Evolutionary conservation across 1,284 basidiomycete species (phyloP).

Genomic region (Apiotrichum laibachii): DNA sequence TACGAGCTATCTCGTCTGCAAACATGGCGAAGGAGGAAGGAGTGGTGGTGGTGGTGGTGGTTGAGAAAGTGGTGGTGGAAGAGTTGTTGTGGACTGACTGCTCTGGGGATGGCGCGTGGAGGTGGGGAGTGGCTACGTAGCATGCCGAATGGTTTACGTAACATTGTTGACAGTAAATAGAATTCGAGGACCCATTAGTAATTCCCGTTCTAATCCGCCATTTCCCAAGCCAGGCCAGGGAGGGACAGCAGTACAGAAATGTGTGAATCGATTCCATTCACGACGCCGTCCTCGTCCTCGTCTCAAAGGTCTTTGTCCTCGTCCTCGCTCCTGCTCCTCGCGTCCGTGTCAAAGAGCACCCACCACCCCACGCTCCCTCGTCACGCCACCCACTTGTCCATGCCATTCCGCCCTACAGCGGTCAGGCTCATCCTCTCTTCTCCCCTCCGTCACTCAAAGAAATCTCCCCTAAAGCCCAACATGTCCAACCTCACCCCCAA

Average conservation of each 20-base stretch:
- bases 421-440: slow-evolving; percentile 3
- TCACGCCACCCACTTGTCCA: slow-evolving; percentile 3
- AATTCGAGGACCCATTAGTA: no score
- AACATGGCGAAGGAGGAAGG: slow-evolving; percentile 37
- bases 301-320: no score
- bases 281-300: no score
- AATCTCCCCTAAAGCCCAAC: background rate
- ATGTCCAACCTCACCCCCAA: slow-evolving; percentile 15
- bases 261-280: no score
- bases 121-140: no score
- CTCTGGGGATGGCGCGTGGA: no score
- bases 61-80: background rate
- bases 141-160: no score
- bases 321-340: no score
- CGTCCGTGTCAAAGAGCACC: no score
- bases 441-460: background rate
- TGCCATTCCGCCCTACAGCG: slow-evolving; percentile 1
- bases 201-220: no score
- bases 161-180: background rate
- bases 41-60: background rate
- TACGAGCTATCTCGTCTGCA: slow-evolving; percentile 42
- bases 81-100: background rate
- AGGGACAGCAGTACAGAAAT: no score
- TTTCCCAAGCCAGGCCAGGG: no score
- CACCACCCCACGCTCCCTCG: slow-evolving; percentile 2